Conservation (phyloP, 2,329 filamentous ascomycete species). For the Fusarium hostae region DNA sequence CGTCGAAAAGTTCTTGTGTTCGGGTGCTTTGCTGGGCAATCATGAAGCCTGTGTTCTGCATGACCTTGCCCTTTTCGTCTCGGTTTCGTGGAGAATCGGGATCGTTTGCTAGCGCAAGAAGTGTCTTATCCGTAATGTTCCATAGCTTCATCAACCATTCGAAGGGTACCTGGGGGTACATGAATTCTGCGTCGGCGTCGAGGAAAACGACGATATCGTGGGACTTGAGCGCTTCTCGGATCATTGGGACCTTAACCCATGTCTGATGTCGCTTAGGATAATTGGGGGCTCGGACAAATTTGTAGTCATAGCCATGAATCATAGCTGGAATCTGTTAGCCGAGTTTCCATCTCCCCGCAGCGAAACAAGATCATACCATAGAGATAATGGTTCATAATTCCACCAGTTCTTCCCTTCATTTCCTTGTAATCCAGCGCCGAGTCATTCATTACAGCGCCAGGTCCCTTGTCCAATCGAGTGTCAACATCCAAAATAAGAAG, state of each 20-base stretch:
- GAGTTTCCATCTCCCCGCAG: background rate
- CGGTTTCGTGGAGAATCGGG: conserved; percentile 52
- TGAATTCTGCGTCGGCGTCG: conserved; percentile 57
- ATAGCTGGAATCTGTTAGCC: conserved; percentile 28
- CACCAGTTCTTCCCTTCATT: conserved; percentile 35
- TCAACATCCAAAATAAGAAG: conserved; percentile 39
- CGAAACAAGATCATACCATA: conserved; percentile 18
- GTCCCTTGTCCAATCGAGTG: conserved; percentile 21
- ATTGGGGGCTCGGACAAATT: conserved; percentile 55
- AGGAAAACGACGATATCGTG: conserved; percentile 58
- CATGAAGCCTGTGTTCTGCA: conserved; percentile 39
- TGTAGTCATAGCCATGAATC: conserved; percentile 62
- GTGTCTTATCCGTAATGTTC: conserved; percentile 53
- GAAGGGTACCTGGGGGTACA: conserved; percentile 55
- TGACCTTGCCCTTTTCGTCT: conserved; percentile 44
- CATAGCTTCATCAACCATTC: conserved; percentile 61
- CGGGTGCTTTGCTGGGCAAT: conserved; percentile 37
- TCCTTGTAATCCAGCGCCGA: conserved; percentile 13
- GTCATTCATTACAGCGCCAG: conserved; percentile 30
- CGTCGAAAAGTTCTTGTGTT: conserved; percentile 34
- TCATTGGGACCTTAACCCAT: conserved; percentile 57
- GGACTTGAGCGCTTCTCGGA: conserved; percentile 51
- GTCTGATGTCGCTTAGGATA: conserved; percentile 55
- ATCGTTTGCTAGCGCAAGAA: conserved; percentile 58
- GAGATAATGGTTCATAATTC: conserved; percentile 38